Base-by-base conservation (phyloP, 2,329 filamentous ascomycete genomes). In the Beauveria bassiana region DNA sequence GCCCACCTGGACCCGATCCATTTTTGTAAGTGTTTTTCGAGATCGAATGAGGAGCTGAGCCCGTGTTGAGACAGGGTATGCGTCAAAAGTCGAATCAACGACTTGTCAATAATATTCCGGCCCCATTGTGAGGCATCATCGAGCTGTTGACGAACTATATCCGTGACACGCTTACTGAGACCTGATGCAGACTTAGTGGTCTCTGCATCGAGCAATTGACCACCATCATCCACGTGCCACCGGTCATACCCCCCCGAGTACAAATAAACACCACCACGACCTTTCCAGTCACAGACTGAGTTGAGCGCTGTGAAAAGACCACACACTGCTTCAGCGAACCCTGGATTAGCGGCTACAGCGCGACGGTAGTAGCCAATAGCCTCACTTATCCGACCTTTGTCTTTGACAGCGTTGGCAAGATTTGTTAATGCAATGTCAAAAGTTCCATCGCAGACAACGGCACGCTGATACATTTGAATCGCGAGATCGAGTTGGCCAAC, bases 361-460 rank as follows among this genome's bases (percentile, higher is more conserved):
- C 93, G 86, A 69, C 86, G 90, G 77, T 99, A 99, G 72, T 96
- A 98, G 28, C 79, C 77, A 63, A 99, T 98, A 1, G 95, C 95
- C 71, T 99, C 95, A 61, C 86, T 89, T 66, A 98, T 91, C 49
- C 90, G 86, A 2, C 95, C 95, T 67, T 96, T 91, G 72, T 99
- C 95, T 73, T 99, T 99, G 66, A 99, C 93, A 9, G 95, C 95
- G 72, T 99, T 99, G 61, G 95, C 95, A 24, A 99, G 81, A 69
- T 99, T 99, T 4, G 95, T 96, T 61, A 99, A 78, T 40, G 95
- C 95, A 69, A 99, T 99, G 70, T 99, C 95, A 69, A 99, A 99
- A 26, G 87, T 90, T n/a, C 86, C 86, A 73, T 99, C 95, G 71
- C 93, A 98, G 3, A 85, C 82, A 16, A 99, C 95, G 12, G 95